Conservation (phyloP, 129 eudicot genomes). For the Gnaphalium uliginosum region DNA sequence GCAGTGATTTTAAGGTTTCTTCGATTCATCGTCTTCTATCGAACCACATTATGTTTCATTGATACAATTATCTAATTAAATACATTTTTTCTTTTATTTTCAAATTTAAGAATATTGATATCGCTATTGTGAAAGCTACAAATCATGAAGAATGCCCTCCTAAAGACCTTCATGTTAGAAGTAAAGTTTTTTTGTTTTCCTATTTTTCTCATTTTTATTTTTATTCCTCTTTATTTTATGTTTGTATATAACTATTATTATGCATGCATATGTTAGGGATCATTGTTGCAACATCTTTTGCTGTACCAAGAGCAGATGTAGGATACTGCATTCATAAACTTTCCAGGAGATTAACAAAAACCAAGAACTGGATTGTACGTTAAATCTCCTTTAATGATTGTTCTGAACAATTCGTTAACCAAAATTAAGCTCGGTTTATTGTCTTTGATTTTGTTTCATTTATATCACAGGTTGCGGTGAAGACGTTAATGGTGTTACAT, state of each 20-base stretch:
- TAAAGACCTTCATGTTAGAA: slow-evolving; percentile 78
- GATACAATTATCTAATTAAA: neutral
- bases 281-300: slow-evolving; percentile 60
- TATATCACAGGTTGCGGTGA: slow-evolving; percentile 66
- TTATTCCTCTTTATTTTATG: neutral
- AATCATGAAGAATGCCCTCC: slow-evolving; percentile 91
- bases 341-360: slow-evolving; percentile 70
- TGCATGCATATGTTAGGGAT: slow-evolving; percentile 42
- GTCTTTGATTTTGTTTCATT: neutral
- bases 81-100: neutral
- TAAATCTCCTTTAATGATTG: neutral
- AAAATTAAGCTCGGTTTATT: neutral
- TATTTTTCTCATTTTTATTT: neutral
- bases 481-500: slow-evolving; percentile 75
- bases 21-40: neutral
- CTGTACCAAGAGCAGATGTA: slow-evolving; percentile 81
- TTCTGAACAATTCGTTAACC: neutral
- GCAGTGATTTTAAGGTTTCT: slow-evolving; percentile 90
- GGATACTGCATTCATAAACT: slow-evolving; percentile 93
- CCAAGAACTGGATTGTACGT: slow-evolving; percentile 78
- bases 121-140: slow-evolving; percentile 90
- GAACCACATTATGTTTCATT: neutral
- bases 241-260: neutral
- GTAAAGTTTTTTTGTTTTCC: slow-evolving; percentile 40
- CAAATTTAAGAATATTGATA: slow-evolving; percentile 65